phyloP scores from a whole-genome alignment of 352 stramenopile genomes.

The Phytophthora hybrid region DNA sequence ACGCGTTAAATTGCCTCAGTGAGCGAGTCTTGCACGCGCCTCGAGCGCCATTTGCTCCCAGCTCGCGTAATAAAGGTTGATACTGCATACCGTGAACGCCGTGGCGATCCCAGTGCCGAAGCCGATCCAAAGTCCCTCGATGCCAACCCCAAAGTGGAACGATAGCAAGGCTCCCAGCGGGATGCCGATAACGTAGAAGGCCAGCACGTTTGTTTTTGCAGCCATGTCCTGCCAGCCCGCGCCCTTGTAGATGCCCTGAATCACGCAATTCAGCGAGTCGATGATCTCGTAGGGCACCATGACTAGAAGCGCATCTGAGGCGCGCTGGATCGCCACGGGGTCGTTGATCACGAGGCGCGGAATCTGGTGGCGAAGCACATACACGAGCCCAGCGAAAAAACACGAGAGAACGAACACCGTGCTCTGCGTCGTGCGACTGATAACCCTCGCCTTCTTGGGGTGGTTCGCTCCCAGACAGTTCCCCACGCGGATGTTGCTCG shows the following conservation, averaged over 20 bases:
- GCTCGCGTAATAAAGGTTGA: conserved; percentile 61
- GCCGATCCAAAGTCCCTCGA: conserved; percentile 86
- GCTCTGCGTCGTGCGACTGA: conserved; percentile 53
- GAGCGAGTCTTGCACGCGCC: conserved; percentile 49
- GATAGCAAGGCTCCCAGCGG: conserved; percentile 70
- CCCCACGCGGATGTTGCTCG: conserved; percentile 79
- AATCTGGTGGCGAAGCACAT: conserved; percentile 56
- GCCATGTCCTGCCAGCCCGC: conserved; percentile 71
- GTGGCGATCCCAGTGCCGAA: conserved; percentile 62
- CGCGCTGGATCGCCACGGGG: conserved; percentile 51
- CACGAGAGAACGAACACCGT: conserved; percentile 54
- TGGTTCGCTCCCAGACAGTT: conserved; percentile 86
- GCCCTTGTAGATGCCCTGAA: conserved; percentile 84
- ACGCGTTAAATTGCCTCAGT: conserved; percentile 28
- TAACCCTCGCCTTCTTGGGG: conserved; percentile 65
- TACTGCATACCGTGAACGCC: conserved; percentile 53
- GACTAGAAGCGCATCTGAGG: conserved; percentile 64
- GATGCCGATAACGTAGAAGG: conserved; percentile 85
- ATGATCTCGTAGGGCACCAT: conserved; percentile 81
- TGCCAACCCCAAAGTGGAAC: conserved; percentile 52
- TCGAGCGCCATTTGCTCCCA: conserved; percentile 70
- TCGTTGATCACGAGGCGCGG: conserved; percentile 66
- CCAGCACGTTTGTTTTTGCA: conserved; percentile 78
- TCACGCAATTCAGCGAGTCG: conserved; percentile 76
- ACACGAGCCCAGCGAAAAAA: conserved; percentile 49